Conservation (phyloP, 2,329 filamentous ascomycete species). For the Beauveria rudraprayagi region DNA sequence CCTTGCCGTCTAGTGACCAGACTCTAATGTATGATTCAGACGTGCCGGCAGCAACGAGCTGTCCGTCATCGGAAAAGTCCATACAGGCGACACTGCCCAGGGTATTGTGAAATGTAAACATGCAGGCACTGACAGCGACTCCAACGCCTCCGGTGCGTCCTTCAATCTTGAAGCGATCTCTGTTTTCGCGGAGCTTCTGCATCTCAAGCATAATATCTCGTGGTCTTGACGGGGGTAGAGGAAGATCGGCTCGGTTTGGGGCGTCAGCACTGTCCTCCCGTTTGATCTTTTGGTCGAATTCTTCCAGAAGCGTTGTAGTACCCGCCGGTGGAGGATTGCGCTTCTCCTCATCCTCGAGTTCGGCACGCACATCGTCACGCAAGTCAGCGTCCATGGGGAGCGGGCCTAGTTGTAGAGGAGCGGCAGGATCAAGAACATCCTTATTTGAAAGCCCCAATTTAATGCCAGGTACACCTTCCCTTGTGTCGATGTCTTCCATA, state of each 20-base stretch:
- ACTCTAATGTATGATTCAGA: slow-evolving; percentile 92
- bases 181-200: slow-evolving; percentile 84
- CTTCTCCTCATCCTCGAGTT: slow-evolving; percentile 79
- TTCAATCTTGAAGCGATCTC: slow-evolving; percentile 85
- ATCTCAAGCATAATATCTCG: slow-evolving; percentile 92
- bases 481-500: slow-evolving; percentile 54
- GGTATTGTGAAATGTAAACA: slow-evolving; percentile 98
- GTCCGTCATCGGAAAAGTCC: slow-evolving; percentile 88
- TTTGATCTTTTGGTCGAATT: slow-evolving; percentile 84
- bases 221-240: slow-evolving; percentile 78
- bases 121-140: slow-evolving; percentile 78
- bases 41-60: slow-evolving; percentile 80
- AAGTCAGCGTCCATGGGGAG: slow-evolving; percentile 77
- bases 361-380: slow-evolving; percentile 76
- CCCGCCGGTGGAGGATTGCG: slow-evolving; percentile 64
- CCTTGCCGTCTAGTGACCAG: slow-evolving; percentile 82
- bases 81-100: slow-evolving; percentile 86
- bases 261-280: slow-evolving; percentile 81
- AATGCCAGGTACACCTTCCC: slow-evolving; percentile 56
- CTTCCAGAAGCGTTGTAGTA: slow-evolving; percentile 67
- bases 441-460: slow-evolving; percentile 55
- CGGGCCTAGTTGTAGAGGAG: slow-evolving; percentile 65
- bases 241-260: slow-evolving; percentile 69
- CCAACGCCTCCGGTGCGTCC: slow-evolving; percentile 76
- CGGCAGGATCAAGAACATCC: slow-evolving; percentile 48